A percentile compares a stretch with the other conserved stretches of the same genome.
Conservation (phyloP, 78 protist species). For the Dictyostelium intermedium region DNA sequence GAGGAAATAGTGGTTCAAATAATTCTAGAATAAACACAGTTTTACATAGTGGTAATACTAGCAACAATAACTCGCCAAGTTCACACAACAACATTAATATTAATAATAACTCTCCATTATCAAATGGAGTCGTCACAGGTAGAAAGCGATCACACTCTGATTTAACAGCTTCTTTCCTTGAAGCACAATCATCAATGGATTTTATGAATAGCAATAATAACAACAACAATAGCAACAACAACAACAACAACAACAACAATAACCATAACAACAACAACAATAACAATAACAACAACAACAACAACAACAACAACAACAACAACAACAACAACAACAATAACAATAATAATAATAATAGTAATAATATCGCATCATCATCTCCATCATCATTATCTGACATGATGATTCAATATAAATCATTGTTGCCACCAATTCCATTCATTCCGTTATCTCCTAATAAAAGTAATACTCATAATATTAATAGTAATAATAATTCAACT, state of each 20-base stretch:
- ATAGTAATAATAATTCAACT: background rate
- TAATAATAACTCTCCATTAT: background rate
- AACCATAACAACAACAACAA: background rate
- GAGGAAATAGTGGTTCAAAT: conserved; percentile 1
- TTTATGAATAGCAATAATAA: background rate
- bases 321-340: background rate
- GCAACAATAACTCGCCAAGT: background rate
- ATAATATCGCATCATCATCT: background rate
- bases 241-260: background rate
- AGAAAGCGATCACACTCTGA: conserved; percentile 23
- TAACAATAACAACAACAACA: background rate
- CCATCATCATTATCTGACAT: background rate
- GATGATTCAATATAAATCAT: background rate
- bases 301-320: background rate
- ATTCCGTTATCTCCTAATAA: conserved; percentile 60
- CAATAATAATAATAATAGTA: background rate
- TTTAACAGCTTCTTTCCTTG: background rate
- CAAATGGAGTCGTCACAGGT: background rate
- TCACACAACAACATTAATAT: background rate
- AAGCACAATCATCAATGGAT: conserved; percentile 6
- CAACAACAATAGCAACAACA: background rate
- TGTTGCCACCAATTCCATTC: conserved; percentile 42
- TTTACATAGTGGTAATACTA: background rate
- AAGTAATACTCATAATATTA: background rate
- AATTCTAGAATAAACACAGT: background rate